Percentiles rank a stretch among this genome's conserved stretches.
phyloP scores from a whole-genome alignment of 345 rosid species.

The Rubroshorea leprosula region DNA sequence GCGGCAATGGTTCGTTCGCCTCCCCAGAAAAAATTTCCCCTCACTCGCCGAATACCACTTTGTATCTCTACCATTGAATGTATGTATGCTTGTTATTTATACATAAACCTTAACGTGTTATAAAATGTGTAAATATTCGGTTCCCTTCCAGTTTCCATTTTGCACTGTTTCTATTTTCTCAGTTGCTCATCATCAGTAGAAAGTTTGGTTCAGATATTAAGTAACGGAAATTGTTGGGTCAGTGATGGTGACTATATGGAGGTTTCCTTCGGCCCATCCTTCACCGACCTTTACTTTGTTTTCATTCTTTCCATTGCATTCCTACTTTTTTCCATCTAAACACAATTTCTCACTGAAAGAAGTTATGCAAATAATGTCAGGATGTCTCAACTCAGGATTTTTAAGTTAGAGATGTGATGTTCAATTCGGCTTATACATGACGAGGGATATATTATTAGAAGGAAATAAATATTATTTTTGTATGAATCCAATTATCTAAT shows the following conservation, averaged over 20 bases:
- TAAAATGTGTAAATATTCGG: constrained; percentile 38
- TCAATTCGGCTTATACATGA: no score
- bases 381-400: no score
- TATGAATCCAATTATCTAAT: no score
- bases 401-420: no score
- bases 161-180: constrained; percentile 6
- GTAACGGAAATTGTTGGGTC: background rate
- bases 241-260: constrained; percentile 22
- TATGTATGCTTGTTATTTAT: constrained; percentile 39
- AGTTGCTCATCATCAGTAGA: background rate
- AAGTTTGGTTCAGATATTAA: constrained; percentile 4
- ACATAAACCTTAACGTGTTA: constrained; percentile 31
- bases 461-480: no score
- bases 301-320: constrained; percentile 1
- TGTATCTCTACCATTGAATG: constrained; percentile 37
- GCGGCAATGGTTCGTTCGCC: constrained; percentile 19
- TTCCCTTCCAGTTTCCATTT: constrained; percentile 12
- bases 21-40: constrained; percentile 25
- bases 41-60: constrained; percentile 18
- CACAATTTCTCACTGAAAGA: background rate
- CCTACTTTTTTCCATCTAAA: background rate
- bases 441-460: no score
- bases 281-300: background rate
- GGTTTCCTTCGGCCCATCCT: constrained; percentile 17
- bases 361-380: no score